Conservation (phyloP, 306 rosid genomes). For the Echinosophora koreensis region DNA sequence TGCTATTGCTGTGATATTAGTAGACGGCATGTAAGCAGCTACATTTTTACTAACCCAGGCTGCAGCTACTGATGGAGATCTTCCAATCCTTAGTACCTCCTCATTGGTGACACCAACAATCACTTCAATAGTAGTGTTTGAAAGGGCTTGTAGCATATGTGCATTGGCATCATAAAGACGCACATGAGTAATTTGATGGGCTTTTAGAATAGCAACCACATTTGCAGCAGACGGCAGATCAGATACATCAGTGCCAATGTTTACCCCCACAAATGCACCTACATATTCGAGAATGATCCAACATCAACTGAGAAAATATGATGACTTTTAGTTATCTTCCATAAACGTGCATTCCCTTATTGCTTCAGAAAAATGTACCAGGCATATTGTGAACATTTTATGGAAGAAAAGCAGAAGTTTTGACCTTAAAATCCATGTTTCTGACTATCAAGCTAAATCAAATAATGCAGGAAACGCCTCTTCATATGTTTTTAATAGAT, state of each 20-base stretch:
- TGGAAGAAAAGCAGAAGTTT: not conserved
- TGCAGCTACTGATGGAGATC: conserved; percentile 76
- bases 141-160: conserved; percentile 83
- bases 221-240: conserved; percentile 76
- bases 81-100: conserved; percentile 80
- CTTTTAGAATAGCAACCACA: conserved; percentile 76
- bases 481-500: not conserved
- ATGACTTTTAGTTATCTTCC: conserved; percentile 14
- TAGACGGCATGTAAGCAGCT: conserved; percentile 78
- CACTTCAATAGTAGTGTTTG: conserved; percentile 81
- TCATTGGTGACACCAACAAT: conserved; percentile 87
- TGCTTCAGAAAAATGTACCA: not conserved
- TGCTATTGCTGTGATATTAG: conserved; percentile 86
- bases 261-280: conserved; percentile 96
- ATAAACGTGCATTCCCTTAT: conserved; percentile 11
- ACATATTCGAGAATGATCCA: conserved; percentile 48
- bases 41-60: conserved; percentile 87
- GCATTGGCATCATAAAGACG: conserved; percentile 87
- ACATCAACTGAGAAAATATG: conserved; percentile 41
- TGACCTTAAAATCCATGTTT: conserved; percentile 15
- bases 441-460: conserved; percentile 20
- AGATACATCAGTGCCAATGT: conserved; percentile 88
- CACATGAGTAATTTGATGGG: conserved; percentile 79
- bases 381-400: not conserved
- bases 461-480: not conserved